Evolutionary conservation across 164 flowering plant genomes (phyloP).

Genomic region (Chloranthus sessilifolius): DNA sequence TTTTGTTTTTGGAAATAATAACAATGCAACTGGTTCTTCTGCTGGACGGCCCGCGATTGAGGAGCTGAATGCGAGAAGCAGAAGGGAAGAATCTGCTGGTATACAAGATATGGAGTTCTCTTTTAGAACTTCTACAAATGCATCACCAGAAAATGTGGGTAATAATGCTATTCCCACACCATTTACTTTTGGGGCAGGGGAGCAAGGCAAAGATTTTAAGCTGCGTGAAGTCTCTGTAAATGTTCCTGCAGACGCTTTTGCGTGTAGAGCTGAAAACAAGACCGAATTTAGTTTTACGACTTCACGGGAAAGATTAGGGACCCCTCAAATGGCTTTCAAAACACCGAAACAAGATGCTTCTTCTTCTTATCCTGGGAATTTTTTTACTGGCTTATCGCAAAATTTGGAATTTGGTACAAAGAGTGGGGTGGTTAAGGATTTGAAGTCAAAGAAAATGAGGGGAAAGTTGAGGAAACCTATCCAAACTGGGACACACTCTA

Average conservation of each 20-base stretch:
- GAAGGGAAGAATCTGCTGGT: constrained; percentile 7
- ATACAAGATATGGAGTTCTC: constrained; percentile 7
- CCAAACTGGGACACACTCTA: constrained; percentile 28
- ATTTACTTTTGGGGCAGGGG: constrained; percentile 19
- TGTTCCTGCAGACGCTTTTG: constrained; percentile 15
- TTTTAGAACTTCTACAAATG: constrained; percentile 11
- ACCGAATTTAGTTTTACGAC: constrained; percentile 29
- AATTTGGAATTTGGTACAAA: constrained; percentile 42
- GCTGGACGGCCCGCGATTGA: constrained; percentile 13
- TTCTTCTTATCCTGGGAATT: constrained; percentile 15
- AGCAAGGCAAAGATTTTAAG: constrained; percentile 10
- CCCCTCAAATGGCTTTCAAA: constrained; percentile 29
- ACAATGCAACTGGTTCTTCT: constrained; percentile 7
- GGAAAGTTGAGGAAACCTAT: constrained; percentile 37
- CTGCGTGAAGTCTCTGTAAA: constrained; percentile 14
- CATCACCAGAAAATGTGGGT: constrained; percentile 10
- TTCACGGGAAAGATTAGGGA: constrained; percentile 17
- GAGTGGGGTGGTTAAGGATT: constrained; percentile 27
- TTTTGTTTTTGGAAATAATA: constrained; percentile 16
- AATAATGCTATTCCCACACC: constrained; percentile 14
- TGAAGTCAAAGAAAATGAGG: constrained; percentile 38
- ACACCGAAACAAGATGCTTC: constrained; percentile 26
- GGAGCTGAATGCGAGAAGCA: constrained; percentile 26
- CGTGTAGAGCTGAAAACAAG: constrained; percentile 20
- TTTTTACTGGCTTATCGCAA: constrained; percentile 28